Base-by-base conservation (phyloP, 768 basidiomycete species). In the Mycena pura region DNA sequence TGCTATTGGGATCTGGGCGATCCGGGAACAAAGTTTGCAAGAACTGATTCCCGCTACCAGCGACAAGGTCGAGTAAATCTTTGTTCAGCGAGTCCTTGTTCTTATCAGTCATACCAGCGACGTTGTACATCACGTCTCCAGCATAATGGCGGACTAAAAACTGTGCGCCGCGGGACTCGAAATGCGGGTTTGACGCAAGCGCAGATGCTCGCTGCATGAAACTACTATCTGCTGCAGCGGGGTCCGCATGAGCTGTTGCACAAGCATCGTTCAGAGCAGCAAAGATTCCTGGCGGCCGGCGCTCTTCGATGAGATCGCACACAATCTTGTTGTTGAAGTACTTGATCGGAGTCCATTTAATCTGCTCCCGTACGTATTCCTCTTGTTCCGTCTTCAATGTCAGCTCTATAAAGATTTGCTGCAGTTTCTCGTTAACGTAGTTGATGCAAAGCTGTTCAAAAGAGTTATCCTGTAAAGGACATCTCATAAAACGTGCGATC, bases 371-470 rank as follows among this genome's bases (percentile, higher is more conserved):
- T 27, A 98, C 95, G 70, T 99, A 99, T 77, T 99, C 97, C 73
- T 99, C 97, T 75, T 99, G 97, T 72, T 99, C 97, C 17, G 96
- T 95, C 82, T 99, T 99, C 72, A 99, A 82, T 0, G 97, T 99
- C 48, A 99, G 83, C 75, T 99, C 96, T 70, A 99, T 99, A 79
- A 99, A 99, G 70, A 99, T 99, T 73, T 96, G 96, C 69, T 99
- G 96, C 24, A 99, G 84, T 77, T 99, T 99, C 78, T 99, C 97
- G 82, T 99, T 99, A 79, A 99, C 97, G 70, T 99, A 99, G 81
- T 99, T 99, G 84, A 99, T 99, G 80, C 97, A 99, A 19, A 99
- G 87, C 76, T 99, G 95, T 72, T 96, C 95, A 71, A 96, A 95
- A 5, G 93, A 95, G 75, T 96, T 96, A 74, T 95, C 92, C 91